Conservation (phyloP, 2,329 filamentous ascomycete species). For the Hymenotorrendiella dingleyae region DNA sequence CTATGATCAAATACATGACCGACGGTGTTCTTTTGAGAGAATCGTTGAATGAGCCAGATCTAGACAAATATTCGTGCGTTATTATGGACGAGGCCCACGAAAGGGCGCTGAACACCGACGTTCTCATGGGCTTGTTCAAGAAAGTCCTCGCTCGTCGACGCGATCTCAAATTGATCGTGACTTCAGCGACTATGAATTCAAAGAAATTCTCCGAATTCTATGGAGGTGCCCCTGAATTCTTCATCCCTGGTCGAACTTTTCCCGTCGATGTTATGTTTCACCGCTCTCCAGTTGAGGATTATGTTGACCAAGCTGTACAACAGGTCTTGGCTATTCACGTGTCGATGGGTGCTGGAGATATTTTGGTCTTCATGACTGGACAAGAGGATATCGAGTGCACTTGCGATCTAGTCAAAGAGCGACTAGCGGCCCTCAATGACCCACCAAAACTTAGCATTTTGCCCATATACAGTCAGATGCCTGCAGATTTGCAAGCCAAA, state of each 20-base stretch:
- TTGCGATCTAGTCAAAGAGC: conserved; percentile 85
- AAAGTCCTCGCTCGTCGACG: conserved; percentile 86
- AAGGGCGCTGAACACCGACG: conserved; percentile 91
- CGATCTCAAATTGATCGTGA: conserved; percentile 94
- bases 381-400: conserved; percentile 98
- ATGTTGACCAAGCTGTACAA: conserved; percentile 94
- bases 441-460: conserved; percentile 91
- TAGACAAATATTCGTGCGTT: conserved; percentile 95
- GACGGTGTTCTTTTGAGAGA: conserved; percentile 92
- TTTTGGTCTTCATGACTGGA: conserved; percentile 98
- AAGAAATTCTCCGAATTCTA: conserved; percentile 96
- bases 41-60: conserved; percentile 83
- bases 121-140: conserved; percentile 95
- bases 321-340: conserved; percentile 95
- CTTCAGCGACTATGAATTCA: conserved; percentile 97
- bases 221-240: conserved; percentile 91
- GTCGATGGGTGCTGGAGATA: conserved; percentile 87
- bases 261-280: conserved; percentile 96
- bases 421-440: conserved; percentile 83
- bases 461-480: conserved; percentile 99
- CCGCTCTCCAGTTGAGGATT: conserved; percentile 91
- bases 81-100: conserved; percentile 99
- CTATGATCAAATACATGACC: conserved; percentile 98
- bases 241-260: conserved; percentile 92
- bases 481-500: conserved; percentile 92